Conservation (phyloP, 2,329 filamentous ascomycete species). For the Trichothecium roseum region DNA sequence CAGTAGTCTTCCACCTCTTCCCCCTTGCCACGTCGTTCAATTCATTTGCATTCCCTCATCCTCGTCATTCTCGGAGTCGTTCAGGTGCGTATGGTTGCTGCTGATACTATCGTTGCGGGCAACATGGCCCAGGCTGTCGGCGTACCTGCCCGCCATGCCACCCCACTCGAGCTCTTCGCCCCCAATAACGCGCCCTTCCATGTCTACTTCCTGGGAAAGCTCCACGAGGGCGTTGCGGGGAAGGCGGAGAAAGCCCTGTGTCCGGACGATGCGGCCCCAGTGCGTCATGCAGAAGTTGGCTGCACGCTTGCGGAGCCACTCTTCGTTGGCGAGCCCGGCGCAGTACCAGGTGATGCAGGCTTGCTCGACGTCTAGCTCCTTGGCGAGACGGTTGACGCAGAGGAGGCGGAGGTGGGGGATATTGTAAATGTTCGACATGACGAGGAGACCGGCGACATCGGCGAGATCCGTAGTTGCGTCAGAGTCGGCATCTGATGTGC, state of each 20-base stretch:
- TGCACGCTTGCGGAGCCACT: conserved; percentile 84
- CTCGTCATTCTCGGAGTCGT: conserved; percentile 48
- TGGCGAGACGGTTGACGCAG: conserved; percentile 80
- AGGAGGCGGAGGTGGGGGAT: conserved; percentile 86
- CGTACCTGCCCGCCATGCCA: conserved; percentile 34
- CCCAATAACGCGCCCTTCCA: conserved; percentile 80
- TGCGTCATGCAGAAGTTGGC: conserved; percentile 84
- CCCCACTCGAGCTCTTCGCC: conserved; percentile 68
- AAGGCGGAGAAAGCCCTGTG: conserved; percentile 72
- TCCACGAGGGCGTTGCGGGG: conserved; percentile 75
- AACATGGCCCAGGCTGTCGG: conserved; percentile 24
- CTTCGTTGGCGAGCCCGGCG: conserved; percentile 78
- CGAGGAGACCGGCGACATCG: conserved; percentile 86
- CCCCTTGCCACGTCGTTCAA: no score
- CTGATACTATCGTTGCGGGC: conserved; percentile 49
- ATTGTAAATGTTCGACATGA: conserved; percentile 97
- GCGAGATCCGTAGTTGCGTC: conserved; percentile 68
- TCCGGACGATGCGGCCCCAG: conserved; percentile 90
- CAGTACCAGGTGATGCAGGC: conserved; percentile 96
- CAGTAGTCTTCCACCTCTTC: no score
- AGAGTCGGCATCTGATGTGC: conserved; percentile 38
- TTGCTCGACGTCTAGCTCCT: conserved; percentile 88
- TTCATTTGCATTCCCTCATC: conserved; percentile 54
- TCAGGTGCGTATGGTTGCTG: conserved; percentile 46
- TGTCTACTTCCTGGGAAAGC: conserved; percentile 85